Evolutionary conservation across 345 rosid species (phyloP).

Genomic region (Bretschneidera sinensis): DNA sequence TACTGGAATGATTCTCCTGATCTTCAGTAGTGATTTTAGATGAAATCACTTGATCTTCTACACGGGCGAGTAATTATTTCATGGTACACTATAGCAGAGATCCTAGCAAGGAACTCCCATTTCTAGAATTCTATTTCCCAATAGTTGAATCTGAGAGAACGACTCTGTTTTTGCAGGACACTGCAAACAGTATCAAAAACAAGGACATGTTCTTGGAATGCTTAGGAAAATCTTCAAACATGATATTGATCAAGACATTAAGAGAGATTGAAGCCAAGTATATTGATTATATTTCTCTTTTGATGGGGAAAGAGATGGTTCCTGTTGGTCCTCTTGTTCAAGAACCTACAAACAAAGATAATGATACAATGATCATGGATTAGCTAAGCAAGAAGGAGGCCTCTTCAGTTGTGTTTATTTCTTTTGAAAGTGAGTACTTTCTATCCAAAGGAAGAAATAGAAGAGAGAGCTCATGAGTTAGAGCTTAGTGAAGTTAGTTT

Average conservation of each 20-base stretch:
- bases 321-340: constrained; percentile 33
- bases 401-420: background rate
- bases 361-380: constrained; percentile 11
- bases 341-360: constrained; percentile 4
- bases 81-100: background rate
- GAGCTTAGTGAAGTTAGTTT: constrained; percentile 18
- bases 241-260: constrained; percentile 23
- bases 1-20: no score
- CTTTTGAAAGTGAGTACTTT: constrained; percentile 19
- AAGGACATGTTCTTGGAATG: constrained; percentile 14
- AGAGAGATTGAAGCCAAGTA: constrained; percentile 28
- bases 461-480: constrained; percentile 26
- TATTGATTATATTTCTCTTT: constrained; percentile 18
- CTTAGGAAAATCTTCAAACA: constrained; percentile 9
- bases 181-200: constrained; percentile 4
- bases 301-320: constrained; percentile 16
- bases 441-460: constrained; percentile 25
- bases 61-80: constrained; percentile 6
- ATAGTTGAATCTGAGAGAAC: constrained; percentile 2
- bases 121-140: constrained; percentile 8
- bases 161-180: constrained; percentile 10
- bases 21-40: no score
- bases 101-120: constrained; percentile 4
- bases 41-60: no score
- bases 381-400: constrained; percentile 24